Evolutionary conservation across 164 flowering plant species (phyloP).

Genomic region (Echeveria elegans): DNA sequence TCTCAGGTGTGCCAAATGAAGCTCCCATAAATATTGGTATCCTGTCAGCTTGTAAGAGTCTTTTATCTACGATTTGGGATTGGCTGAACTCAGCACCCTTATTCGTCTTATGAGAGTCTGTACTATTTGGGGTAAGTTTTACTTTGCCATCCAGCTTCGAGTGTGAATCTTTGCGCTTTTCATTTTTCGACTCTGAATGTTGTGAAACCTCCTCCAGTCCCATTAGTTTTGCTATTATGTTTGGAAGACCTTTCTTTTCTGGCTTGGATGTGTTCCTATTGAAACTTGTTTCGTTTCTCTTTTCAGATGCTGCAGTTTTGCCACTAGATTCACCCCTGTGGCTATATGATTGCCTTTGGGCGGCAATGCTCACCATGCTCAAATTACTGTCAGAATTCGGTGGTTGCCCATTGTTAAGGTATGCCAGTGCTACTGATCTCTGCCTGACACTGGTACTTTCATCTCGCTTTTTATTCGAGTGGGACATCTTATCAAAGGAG

Average conservation of each 20-base stretch:
- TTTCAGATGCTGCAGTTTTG: constrained; percentile 17
- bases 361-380: constrained; percentile 13
- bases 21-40: constrained; percentile 7
- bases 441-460: constrained; percentile 20
- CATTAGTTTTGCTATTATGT: constrained; percentile 85
- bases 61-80: constrained; percentile 12
- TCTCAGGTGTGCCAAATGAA: constrained; percentile 10
- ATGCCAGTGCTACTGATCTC: constrained; percentile 25
- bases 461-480: constrained; percentile 27
- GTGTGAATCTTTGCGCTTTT: constrained; percentile 14
- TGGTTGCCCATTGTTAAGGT: constrained; percentile 18
- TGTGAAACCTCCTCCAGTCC: constrained; percentile 69
- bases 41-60: constrained; percentile 16
- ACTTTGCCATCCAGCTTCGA: constrained; percentile 16
- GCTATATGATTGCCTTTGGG: constrained; percentile 40
- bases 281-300: constrained; percentile 18
- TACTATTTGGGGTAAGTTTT: constrained; percentile 3
- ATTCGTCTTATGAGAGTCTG: constrained; percentile 13
- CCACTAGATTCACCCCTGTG: constrained; percentile 17
- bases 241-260: constrained; percentile 59
- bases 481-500: constrained; percentile 56
- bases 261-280: constrained; percentile 16
- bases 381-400: constrained; percentile 13
- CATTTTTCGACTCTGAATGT: constrained; percentile 19
- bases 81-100: constrained; percentile 20